A percentile compares a stretch with the other conserved stretches of the same genome.
Conservation (phyloP, 2,329 filamentous ascomycete genomes). For the Fusarium albidum region DNA sequence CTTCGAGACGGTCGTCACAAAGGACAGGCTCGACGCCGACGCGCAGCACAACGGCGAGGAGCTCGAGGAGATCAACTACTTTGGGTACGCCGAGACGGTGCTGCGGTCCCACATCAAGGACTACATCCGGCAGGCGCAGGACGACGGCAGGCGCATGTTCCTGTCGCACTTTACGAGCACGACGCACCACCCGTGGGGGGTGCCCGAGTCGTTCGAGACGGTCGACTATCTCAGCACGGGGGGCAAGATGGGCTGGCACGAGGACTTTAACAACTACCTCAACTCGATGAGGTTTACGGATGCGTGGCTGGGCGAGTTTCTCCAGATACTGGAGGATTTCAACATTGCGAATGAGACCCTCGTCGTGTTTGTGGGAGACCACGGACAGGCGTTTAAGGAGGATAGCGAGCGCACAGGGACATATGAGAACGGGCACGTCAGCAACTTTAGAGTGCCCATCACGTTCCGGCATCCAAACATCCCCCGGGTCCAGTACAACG, state of each 20-base stretch:
- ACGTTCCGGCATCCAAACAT: conserved; percentile 45
- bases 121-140: conserved; percentile 40
- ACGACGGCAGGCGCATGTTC: conserved; percentile 46
- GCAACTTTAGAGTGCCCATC: conserved; percentile 45
- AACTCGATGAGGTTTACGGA: conserved; percentile 46
- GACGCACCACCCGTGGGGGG: conserved; percentile 44
- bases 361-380: conserved; percentile 46
- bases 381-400: conserved; percentile 47
- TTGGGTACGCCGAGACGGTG: conserved; percentile 44
- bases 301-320: conserved; percentile 43
- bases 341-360: conserved; percentile 47
- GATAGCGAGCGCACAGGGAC: conserved; percentile 42
- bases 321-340: conserved; percentile 43
- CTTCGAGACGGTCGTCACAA: conserved; percentile 42
- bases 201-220: conserved; percentile 30
- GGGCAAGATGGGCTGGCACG: conserved; percentile 39
- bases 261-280: conserved; percentile 46
- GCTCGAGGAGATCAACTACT: conserved; percentile 44
- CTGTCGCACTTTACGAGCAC: conserved; percentile 49
- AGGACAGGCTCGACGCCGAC: conserved; percentile 37
- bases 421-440: conserved; percentile 45
- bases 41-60: conserved; percentile 20
- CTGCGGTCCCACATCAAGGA: conserved; percentile 44
- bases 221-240: conserved; percentile 27
- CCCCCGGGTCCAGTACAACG: conserved; percentile 43